Conservation (phyloP, 2,329 filamentous ascomycete species). For the Cladosporium sp. region DNA sequence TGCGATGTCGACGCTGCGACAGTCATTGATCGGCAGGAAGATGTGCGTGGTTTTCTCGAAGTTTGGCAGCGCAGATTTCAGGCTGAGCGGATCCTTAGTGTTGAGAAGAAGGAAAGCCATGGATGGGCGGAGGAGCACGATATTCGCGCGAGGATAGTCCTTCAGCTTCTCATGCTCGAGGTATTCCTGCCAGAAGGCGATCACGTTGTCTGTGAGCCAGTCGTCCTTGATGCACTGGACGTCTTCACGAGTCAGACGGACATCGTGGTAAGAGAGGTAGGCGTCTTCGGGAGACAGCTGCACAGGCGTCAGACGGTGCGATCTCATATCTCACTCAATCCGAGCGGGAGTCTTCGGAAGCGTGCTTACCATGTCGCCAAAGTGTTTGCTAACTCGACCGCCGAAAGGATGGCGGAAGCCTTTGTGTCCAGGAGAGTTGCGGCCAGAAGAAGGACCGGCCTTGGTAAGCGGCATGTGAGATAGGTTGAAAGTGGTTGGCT, state of each 20-base stretch:
- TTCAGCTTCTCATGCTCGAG: constrained; percentile 85
- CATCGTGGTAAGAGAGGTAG: constrained; percentile 65
- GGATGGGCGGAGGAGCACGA: constrained; percentile 85
- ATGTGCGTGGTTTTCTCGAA: constrained; percentile 83
- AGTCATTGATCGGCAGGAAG: constrained; percentile 95
- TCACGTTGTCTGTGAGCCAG: constrained; percentile 97
- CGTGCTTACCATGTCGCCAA: constrained; percentile 42
- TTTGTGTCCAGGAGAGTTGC: constrained; percentile 16
- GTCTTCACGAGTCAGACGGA: constrained; percentile 80
- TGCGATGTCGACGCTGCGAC: constrained; percentile 69
- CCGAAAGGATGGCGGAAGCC: constrained; percentile 54
- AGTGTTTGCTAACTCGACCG: constrained; percentile 52
- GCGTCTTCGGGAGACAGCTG: constrained; percentile 64
- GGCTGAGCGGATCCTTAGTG: constrained; percentile 57
- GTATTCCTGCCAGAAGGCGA: constrained; percentile 97
- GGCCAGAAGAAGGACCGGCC: constrained; percentile 20
- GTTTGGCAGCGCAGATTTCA: constrained; percentile 72
- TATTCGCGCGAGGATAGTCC: constrained; percentile 77
- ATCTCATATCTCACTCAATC: background rate
- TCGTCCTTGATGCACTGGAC: constrained; percentile 84
- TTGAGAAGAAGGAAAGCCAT: constrained; percentile 92
- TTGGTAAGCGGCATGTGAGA: constrained; percentile 24
- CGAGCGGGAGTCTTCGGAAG: background rate
- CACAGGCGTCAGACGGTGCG: constrained; percentile 5
- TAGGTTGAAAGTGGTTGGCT: background rate